Evolutionary conservation across 1,284 basidiomycete species (phyloP), one percentile per base, ranked within the genome.

Genomic region (Leucoagaricus sp.): DNA sequence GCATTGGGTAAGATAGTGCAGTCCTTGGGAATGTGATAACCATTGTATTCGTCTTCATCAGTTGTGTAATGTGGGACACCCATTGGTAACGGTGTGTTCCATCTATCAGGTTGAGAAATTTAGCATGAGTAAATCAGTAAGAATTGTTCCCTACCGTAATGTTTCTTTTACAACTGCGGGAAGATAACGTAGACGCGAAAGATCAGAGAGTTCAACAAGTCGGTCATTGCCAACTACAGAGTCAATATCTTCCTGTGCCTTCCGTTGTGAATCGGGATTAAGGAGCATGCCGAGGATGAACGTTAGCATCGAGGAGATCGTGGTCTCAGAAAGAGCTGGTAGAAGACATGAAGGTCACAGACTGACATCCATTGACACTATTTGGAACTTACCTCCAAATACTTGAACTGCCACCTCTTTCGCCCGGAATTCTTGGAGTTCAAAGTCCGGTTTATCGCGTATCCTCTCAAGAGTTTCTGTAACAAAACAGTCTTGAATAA

Each of bases 151-250:
- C 5, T 21, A 62, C 44, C 63, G 48, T 17, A 62, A 31, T 7
- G 62, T 23, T 34, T 64, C 63, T 26, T 62, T 62, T 10, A 64
- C 29, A 9, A 59, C 23, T 2, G 61, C 63, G 3, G 49, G 42
- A 15, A 64, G 46, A 47, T 64, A 64, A 8, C 57, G 61, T 8
- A 64, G 38, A n/a, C 52, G 44, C 12, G 45, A 28, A 26, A 52
- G 38, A 40, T 64, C 63, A 7, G 45, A 52, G 26, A 60, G 58
- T 10, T 59, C 55, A 1, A 61, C 61, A 13, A 64, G 19, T 12
- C 60, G 50, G n/a, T 59, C 45, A 12, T 52, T 26, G 5, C 57
- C 58, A n/a, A 63, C 36, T 26, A 62, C 50, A 1, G 50, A 40
- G 38, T 62, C 59, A 4, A 64, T n/a, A 36, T 59, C 58, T 45